Percentiles rank a stretch among this genome's conserved stretches.
Conservation (phyloP, 2,329 filamentous ascomycete genomes). For the Rutstroemia sp. region DNA sequence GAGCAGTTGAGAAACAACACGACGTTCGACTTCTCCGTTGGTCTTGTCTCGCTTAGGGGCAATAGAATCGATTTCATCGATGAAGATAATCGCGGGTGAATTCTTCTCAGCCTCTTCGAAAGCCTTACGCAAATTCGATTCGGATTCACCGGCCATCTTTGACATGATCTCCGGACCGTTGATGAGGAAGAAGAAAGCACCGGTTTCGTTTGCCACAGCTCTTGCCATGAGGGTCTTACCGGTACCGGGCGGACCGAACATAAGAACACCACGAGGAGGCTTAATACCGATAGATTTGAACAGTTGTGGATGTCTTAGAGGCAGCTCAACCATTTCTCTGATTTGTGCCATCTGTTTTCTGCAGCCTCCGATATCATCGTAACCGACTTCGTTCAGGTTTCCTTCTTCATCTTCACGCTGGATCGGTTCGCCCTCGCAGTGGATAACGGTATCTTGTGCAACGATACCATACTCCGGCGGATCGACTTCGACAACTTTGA, state of each 20-base stretch:
- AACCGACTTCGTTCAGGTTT: slow-evolving; percentile 97
- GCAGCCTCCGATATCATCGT: slow-evolving; percentile 98
- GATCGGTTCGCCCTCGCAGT: slow-evolving; percentile 95
- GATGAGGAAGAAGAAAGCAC: slow-evolving; percentile 99
- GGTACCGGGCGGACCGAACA: slow-evolving; percentile 94
- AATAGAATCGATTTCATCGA: slow-evolving; percentile 98
- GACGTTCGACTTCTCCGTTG: slow-evolving; percentile 96
- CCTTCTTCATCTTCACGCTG: slow-evolving; percentile 99
- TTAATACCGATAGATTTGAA: slow-evolving; percentile 99
- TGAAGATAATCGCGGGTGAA: slow-evolving; percentile 98
- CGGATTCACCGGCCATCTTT: slow-evolving; percentile 99
- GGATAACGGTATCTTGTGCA: slow-evolving; percentile 96
- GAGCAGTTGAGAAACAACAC: slow-evolving; percentile 92
- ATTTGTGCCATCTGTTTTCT: slow-evolving; percentile 99
- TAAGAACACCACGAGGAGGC: slow-evolving; percentile 93
- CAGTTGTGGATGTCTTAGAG: slow-evolving; percentile 91
- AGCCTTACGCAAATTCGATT: slow-evolving; percentile 97
- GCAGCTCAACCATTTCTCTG: slow-evolving; percentile 95
- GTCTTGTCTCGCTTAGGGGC: slow-evolving; percentile 99
- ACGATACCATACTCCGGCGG: slow-evolving; percentile 98
- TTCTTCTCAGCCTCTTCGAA: slow-evolving; percentile 99
- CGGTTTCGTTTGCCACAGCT: slow-evolving; percentile 97
- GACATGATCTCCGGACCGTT: slow-evolving; percentile 99
- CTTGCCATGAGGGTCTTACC: slow-evolving; percentile 99
- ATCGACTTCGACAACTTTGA: slow-evolving; percentile 98